Evolutionary conservation across 1,139 yeast species (phyloP).

Genomic region (Meyerozyma guilliermondii): DNA sequence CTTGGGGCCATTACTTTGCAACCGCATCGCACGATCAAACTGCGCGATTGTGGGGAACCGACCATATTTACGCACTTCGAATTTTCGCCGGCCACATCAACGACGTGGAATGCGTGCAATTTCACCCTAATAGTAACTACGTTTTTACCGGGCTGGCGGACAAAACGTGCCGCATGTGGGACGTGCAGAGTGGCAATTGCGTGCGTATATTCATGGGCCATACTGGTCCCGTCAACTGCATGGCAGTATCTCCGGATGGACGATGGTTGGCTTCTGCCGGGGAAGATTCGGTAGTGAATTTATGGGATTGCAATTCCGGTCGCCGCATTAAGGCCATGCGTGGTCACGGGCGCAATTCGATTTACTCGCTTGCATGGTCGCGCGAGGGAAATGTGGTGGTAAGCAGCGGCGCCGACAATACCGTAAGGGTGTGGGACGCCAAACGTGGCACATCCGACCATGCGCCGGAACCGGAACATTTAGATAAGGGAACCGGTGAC

Average conservation of each 20-base stretch:
- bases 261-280: slow-evolving; percentile 96
- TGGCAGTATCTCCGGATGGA: slow-evolving; percentile 95
- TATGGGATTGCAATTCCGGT: slow-evolving; percentile 96
- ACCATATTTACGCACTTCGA: slow-evolving; percentile 92
- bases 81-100: slow-evolving; percentile 96
- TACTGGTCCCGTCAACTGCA: slow-evolving; percentile 77
- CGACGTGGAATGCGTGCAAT: slow-evolving; percentile 92
- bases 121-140: slow-evolving; percentile 95
- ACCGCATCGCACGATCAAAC: slow-evolving; percentile 98
- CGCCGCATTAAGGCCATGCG: slow-evolving; percentile 75
- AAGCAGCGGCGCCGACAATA: slow-evolving; percentile 89
- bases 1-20: slow-evolving; percentile 96
- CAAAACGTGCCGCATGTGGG: slow-evolving; percentile 98
- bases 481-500: slow-evolving; percentile 48
- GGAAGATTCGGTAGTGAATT: slow-evolving; percentile 81
- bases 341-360: slow-evolving; percentile 87
- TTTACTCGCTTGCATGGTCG: slow-evolving; percentile 81
- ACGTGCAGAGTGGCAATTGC: slow-evolving; percentile 79
- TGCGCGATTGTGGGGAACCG: slow-evolving; percentile 96
- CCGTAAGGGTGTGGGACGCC: slow-evolving; percentile 95
- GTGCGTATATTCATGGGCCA: slow-evolving; percentile 96
- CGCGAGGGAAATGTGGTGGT: slow-evolving; percentile 86
- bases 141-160: slow-evolving; percentile 94
- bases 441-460: slow-evolving; percentile 78
- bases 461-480: slow-evolving; percentile 69